These are phyloP conservation scores for Monilinia laxa DNA, from an alignment of 2,329 filamentous ascomycete genomes.

Conservation along the genomic window DNA sequence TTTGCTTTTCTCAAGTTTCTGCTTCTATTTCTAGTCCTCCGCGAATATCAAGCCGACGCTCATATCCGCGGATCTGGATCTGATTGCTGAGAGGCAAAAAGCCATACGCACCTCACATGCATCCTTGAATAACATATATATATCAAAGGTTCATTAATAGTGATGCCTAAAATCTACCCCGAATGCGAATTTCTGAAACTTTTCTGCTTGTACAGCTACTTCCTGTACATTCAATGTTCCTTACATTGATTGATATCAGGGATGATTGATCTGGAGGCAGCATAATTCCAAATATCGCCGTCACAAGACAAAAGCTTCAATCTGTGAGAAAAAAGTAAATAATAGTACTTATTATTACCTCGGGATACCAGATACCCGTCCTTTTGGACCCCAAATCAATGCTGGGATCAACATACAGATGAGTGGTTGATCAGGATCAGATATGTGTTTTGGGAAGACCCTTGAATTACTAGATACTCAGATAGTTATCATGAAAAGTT, in stretches of 20 bases:
- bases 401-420: constrained; percentile 11
- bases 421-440: not conserved
- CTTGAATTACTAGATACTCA: not conserved
- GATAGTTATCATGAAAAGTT: not conserved
- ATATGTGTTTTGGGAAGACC: not conserved
- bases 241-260: constrained; percentile 7
- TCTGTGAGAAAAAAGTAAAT: not conserved
- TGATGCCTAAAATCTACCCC: constrained; percentile 17
- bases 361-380: not conserved
- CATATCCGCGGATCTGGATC: constrained; percentile 15
- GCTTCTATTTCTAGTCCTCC: not conserved
- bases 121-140: constrained; percentile 16
- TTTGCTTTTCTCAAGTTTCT: constrained; percentile 9
- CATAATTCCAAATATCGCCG: not conserved
- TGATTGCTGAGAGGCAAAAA: constrained; percentile 8
- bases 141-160: constrained; percentile 19
- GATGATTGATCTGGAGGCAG: not conserved
- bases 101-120: not conserved
- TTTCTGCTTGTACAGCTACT: not conserved
- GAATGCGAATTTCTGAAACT: constrained; percentile 15
- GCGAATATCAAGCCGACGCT: constrained; percentile 12
- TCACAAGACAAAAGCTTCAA: not conserved
- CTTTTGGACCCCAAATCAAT: not conserved
- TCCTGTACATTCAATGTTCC: constrained; percentile 2
- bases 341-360: not conserved